Evolutionary conservation across 805 yeast genomes (phyloP).

Genomic region (Pichia cephalocereana): DNA sequence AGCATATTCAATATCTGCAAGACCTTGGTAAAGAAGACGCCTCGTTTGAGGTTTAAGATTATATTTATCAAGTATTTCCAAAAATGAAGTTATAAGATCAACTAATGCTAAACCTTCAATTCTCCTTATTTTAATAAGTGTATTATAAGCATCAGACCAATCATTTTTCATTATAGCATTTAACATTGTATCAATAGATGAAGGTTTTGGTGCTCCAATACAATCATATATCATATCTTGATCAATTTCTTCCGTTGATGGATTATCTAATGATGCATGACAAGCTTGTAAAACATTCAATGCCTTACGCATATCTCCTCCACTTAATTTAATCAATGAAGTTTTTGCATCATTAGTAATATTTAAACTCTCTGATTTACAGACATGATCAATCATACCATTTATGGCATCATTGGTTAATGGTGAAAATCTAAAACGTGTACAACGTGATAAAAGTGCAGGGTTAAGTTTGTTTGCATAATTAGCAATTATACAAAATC

Average conservation of each 20-base stretch:
- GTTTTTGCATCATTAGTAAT: conserved; percentile 50
- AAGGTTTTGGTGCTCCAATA: conserved; percentile 92
- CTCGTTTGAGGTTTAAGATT: conserved; percentile 58
- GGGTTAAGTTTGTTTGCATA: conserved; percentile 94
- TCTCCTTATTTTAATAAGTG: conserved; percentile 56
- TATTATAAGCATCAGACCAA: conserved; percentile 69
- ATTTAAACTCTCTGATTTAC: conserved; percentile 55
- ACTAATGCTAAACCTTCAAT: conserved; percentile 82
- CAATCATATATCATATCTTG: conserved; percentile 82
- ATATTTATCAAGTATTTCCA: conserved; percentile 58
- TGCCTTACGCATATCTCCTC: conserved; percentile 96
- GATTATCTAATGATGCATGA: conserved; percentile 56
- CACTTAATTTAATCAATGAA: conserved; percentile 63
- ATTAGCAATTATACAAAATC: conserved; percentile 92
- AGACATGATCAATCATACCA: conserved; percentile 58
- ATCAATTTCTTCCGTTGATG: conserved; percentile 44
- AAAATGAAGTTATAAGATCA: conserved; percentile 72
- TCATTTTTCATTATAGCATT: conserved; percentile 77
- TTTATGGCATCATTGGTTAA: conserved; percentile 57
- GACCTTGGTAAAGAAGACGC: conserved; percentile 38
- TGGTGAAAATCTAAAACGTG: conserved; percentile 90
- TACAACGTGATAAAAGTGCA: conserved; percentile 88
- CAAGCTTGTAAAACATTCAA: conserved; percentile 92
- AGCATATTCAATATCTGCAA: conserved; percentile 86
- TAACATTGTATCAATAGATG: conserved; percentile 65